Conservation (phyloP, 805 yeast species). For the Millerozyma miso region DNA sequence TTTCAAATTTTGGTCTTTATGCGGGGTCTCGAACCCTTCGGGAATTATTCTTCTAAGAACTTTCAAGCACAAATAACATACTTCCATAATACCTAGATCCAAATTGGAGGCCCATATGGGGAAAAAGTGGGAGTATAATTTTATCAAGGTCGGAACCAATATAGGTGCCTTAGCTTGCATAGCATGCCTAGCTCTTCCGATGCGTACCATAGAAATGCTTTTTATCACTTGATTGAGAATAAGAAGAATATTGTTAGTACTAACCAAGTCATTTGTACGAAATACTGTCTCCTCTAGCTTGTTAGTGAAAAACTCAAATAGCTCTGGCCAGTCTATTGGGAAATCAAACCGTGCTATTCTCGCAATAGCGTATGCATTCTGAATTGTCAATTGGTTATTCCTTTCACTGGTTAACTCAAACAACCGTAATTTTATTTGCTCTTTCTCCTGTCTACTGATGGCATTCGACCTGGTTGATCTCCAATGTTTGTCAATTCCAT, state of each 20-base stretch:
- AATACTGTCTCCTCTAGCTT: slow-evolving; percentile 42
- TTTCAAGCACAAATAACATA: slow-evolving; percentile 76
- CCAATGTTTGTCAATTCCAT: slow-evolving; percentile 85
- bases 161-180: slow-evolving; percentile 69
- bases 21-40: slow-evolving; percentile 72
- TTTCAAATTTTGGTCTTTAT: slow-evolving; percentile 50
- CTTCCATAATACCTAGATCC: slow-evolving; percentile 58
- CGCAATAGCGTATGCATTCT: slow-evolving; percentile 80
- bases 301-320: slow-evolving; percentile 61
- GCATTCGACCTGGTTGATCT: slow-evolving; percentile 56
- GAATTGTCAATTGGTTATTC: slow-evolving; percentile 70
- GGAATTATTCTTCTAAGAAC: slow-evolving; percentile 66
- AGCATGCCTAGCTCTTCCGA: slow-evolving; percentile 78
- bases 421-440: slow-evolving; percentile 52
- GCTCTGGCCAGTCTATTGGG: slow-evolving; percentile 79
- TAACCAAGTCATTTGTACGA: slow-evolving; percentile 41
- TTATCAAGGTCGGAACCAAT: slow-evolving; percentile 55
- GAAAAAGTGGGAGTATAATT: slow-evolving; percentile 56
- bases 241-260: slow-evolving; percentile 58
- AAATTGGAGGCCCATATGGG: slow-evolving; percentile 54
- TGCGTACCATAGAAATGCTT: slow-evolving; percentile 65
- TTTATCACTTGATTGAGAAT: slow-evolving; percentile 78
- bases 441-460: slow-evolving; percentile 62
- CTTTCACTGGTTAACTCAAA: slow-evolving; percentile 63
- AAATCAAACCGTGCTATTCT: slow-evolving; percentile 79